phyloP scores from a whole-genome alignment of 2,329 filamentous ascomycete species.

The Epichloe coenophiala region DNA sequence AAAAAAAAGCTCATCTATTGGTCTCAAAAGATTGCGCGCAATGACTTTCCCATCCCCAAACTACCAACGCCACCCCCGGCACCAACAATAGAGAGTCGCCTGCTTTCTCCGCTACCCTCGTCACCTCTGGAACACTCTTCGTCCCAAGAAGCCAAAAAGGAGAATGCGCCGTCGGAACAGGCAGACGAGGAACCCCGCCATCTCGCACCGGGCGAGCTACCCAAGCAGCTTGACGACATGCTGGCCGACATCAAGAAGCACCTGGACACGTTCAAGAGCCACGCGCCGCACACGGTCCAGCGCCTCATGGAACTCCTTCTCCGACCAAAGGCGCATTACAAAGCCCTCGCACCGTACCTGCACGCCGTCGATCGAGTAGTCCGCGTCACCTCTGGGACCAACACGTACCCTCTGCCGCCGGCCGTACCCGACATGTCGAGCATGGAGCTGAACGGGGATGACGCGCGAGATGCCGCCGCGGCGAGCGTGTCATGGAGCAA shows the following conservation, averaged over 20 bases:
- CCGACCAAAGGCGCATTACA: conserved; percentile 65
- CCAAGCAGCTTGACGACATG: conserved; percentile 49
- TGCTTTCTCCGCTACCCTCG: conserved; percentile 30
- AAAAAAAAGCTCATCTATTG: neutral
- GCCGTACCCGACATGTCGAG: conserved; percentile 45
- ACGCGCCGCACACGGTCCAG: conserved; percentile 87
- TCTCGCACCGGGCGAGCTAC: conserved; percentile 36
- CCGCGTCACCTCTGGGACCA: conserved; percentile 71
- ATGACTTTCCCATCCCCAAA: conserved; percentile 61
- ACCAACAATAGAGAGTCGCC: conserved; percentile 11
- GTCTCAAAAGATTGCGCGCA: conserved; percentile 52
- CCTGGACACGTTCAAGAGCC: conserved; percentile 53
- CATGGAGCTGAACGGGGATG: conserved; percentile 49
- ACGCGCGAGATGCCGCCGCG: conserved; percentile 24
- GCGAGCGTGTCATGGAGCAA: conserved; percentile 33
- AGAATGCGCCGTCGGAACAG: conserved; percentile 41
- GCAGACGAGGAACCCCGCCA: conserved; percentile 19
- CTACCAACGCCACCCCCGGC: conserved; percentile 32
- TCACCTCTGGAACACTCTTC: conserved; percentile 29
- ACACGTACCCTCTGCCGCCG: conserved; percentile 70
- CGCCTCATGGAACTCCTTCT: conserved; percentile 79
- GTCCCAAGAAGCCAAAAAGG: conserved; percentile 52
- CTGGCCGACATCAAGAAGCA: conserved; percentile 46
- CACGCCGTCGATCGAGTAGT: conserved; percentile 84
- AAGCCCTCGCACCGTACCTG: conserved; percentile 68